A percentile compares a stretch with the other conserved stretches of the same genome.
Evolutionary conservation across 2,329 filamentous ascomycete genomes (phyloP).

Genomic region (Davidsoniella eucalypti): DNA sequence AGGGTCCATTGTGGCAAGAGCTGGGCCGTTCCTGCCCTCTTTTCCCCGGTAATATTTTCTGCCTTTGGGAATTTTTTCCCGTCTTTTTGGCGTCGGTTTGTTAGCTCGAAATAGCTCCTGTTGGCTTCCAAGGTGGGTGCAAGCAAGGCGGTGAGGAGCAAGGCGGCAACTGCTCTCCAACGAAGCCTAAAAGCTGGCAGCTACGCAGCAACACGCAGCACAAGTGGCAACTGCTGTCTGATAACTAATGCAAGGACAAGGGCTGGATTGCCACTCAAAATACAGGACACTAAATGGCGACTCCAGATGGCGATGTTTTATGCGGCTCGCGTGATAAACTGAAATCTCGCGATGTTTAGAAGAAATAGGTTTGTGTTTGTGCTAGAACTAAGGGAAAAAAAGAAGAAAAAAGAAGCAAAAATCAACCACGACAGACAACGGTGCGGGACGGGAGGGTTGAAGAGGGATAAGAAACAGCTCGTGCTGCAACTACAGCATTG

Average conservation of each 20-base stretch:
- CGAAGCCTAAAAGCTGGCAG: no score
- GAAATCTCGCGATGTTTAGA: background rate
- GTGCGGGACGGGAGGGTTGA: background rate
- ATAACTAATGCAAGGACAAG: no score
- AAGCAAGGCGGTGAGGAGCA: no score
- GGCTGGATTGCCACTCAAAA: background rate
- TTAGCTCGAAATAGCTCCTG: background rate
- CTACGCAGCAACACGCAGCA: no score
- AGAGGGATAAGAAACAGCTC: conserved; percentile 1
- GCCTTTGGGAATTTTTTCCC: background rate
- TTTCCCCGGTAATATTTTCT: background rate
- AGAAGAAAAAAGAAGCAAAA: background rate
- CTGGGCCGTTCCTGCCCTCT: background rate
- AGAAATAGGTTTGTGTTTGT: no score
- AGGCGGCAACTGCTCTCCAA: no score
- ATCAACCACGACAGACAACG: background rate
- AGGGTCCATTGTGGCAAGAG: conserved; percentile 11
- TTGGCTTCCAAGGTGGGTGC: background rate
- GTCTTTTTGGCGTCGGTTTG: background rate
- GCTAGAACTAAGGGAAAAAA: background rate
- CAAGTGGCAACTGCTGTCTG: no score
- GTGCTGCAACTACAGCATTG: conserved; percentile 5
- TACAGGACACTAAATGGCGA: background rate
- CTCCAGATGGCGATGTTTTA: conserved; percentile 1
- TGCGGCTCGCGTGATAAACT: background rate